Evolutionary conservation across 805 yeast species (phyloP), one percentile per base, ranked within the genome.

Genomic region (Kazachstania viticola): DNA sequence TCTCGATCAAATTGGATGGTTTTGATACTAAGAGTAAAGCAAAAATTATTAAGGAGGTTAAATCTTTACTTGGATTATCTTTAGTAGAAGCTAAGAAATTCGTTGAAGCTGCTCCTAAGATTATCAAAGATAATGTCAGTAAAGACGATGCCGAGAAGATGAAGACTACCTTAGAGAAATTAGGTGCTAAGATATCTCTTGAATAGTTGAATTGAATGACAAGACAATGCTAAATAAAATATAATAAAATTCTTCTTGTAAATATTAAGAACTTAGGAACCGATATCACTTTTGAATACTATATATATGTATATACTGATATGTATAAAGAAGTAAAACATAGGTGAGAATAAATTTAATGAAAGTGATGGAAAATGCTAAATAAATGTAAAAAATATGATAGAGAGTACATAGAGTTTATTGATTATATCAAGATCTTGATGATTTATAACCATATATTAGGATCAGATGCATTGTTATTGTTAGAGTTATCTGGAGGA

Each of bases 111-210:
- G 97, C 99, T 40, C 99, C 99, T 48, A 91, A 91, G 71, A 68
- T 81, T 28, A 69, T 91, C 60, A 91, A 91, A 67, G 99, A 91
- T 50, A 84, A 85, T 49, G 85, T 91, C 39, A 79, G 94, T 40
- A 91, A 91, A 71, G 99, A 83, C 56, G 99, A 91, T 51, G 97
- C 97, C 45, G 96, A 88, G 52, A 85, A 87, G 72, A 79, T 91
- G 58, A 88, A 91, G 69, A 69, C 81, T 39, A 75, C 94, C 40
- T 71, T 91, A 55, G 98, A 91, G 67, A 91, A 75, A 33, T 71
- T 88, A 49, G 98, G 98, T 60, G 98, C 94, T 44, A 91, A 91
- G 72, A 71, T 91, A 52, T 47, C 73, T 36, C 67, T 91, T 57
- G 99, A 91, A 69, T 91, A 75, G 61, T 16, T 29, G 7, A 19